Base-by-base conservation (phyloP, 257 asterid genomes). In the Linderniella brevidens region DNA sequence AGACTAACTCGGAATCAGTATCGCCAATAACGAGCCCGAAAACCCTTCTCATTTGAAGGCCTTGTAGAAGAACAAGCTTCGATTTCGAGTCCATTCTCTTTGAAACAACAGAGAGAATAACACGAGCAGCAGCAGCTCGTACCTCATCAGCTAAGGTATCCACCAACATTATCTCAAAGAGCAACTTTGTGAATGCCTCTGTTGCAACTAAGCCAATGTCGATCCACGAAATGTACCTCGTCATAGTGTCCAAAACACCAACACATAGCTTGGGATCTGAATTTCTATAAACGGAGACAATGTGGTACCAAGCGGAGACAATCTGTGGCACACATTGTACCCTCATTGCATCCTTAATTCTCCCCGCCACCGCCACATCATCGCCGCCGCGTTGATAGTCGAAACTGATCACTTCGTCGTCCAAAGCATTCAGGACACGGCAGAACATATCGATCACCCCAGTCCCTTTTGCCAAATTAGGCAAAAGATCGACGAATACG, bases 271-370 rank as follows among this genome's bases (percentile, higher is more conserved):
- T 88, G 0, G 88, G 62, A 25, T 81, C 83, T 1, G 84, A 73
- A 69, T 67, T 70, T 74, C 68, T 79, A 50, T 81, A 85, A 74
- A 70, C 57, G 3, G 65, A 54, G 44, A 79, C 62, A 59, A 90
- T 71, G 49, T 75, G 71, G 37, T 79, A 85, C 93, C 96, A 90
- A 0, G 74, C 88, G 42, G 75, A 62, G 41, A 81, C 99, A 52
- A 90, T 65, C 67, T 85, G 94, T 43, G 73, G 62, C 64, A 85
- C 76, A 50, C 99, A 90, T 48, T 90, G 96, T 46, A 64, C 80
- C 73, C 94, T 77, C 94, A 90, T 90, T 1, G 92, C 80, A 49
- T 85, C 96, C 72, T 90, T 90, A 43, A 90, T 70, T 62, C 83
- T 73, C 54, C 75, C 81, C 0, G 96, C 77, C 7, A 68, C 49